These are phyloP conservation scores for Flaveria linearis DNA, from an alignment of 129 eudicot genomes.

Conservation along the genomic window DNA sequence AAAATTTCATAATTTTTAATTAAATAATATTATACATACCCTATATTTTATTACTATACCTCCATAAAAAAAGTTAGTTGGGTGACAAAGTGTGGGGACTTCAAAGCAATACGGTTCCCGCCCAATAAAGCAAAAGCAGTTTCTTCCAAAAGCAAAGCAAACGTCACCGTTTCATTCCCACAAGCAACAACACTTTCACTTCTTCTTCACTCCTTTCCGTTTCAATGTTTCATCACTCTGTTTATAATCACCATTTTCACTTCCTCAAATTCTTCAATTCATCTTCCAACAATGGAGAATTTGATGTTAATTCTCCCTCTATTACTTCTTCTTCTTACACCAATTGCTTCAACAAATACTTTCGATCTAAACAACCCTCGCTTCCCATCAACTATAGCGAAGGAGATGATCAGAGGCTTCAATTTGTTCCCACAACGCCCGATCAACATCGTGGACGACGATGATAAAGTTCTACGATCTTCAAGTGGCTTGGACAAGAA, in stretches of 20 bases:
- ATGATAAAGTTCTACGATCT: slow-evolving; percentile 9
- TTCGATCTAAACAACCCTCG: slow-evolving; percentile 36
- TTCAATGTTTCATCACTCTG: slow-evolving; percentile 7
- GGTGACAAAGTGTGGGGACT: slow-evolving; percentile 22
- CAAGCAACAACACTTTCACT: slow-evolving; percentile 21
- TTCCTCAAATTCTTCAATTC: slow-evolving; percentile 1
- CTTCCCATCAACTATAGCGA: slow-evolving; percentile 45
- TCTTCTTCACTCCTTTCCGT: slow-evolving; percentile 29
- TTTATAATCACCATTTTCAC: slow-evolving; percentile 20
- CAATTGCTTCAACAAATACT: slow-evolving; percentile 35
- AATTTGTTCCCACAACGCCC: slow-evolving; percentile 66
- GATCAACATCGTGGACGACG: slow-evolving; percentile 54
- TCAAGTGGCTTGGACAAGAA: slow-evolving; percentile 28
- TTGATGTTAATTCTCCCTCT: slow-evolving; percentile 23
- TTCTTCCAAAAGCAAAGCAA: slow-evolving; percentile 27
- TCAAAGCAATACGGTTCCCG: slow-evolving; percentile 41
- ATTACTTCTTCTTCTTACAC: slow-evolving; percentile 33
- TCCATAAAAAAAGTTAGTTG: slow-evolving; percentile 17
- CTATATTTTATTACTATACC: not conserved
- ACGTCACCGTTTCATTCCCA: slow-evolving; percentile 34
- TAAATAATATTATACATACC: too few species aligned
- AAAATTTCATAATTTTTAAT: too few species aligned
- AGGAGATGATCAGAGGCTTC: slow-evolving; percentile 61
- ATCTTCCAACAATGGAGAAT: slow-evolving; percentile 12
- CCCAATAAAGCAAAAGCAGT: slow-evolving; percentile 43